Evolutionary conservation across 1,284 basidiomycete species (phyloP).

Genomic region (Polyporus tsugae): DNA sequence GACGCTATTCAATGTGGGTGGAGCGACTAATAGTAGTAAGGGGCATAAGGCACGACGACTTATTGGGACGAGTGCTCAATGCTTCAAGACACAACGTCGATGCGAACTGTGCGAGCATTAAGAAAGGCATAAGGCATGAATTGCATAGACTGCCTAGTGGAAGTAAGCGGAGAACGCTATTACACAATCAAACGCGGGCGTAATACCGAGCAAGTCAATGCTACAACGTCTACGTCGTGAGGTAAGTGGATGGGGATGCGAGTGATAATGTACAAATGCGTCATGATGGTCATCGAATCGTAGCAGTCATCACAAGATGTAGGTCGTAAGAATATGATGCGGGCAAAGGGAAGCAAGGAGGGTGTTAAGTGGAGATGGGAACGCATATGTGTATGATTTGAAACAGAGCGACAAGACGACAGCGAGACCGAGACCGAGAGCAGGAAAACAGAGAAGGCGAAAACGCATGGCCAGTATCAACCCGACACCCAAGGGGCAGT

Average conservation of each 20-base stretch:
- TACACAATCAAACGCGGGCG: slow-evolving; percentile 28
- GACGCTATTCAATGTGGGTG: neutral
- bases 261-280: slow-evolving; percentile 34
- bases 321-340: slow-evolving; percentile 15
- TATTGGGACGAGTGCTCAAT: neutral
- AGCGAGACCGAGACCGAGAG: slow-evolving; percentile 26
- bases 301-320: slow-evolving; percentile 32
- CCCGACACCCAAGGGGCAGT: slow-evolving; percentile 20
- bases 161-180: neutral
- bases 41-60: neutral
- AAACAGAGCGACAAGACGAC: slow-evolving; percentile 26
- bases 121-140: slow-evolving; percentile 18
- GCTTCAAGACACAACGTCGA: too few relatives aligned
- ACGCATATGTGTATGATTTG: slow-evolving; percentile 19
- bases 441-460: slow-evolving; percentile 13
- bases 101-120: neutral
- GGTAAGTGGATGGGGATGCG: slow-evolving; percentile 16
- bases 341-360: slow-evolving; percentile 6
- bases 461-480: slow-evolving; percentile 26
- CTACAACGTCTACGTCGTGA: slow-evolving; percentile 36
- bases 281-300: slow-evolving; percentile 34
- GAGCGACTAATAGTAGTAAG: neutral
- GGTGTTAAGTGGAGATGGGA: slow-evolving; percentile 5
- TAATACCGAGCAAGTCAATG: slow-evolving; percentile 25
- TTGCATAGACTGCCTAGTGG: slow-evolving; percentile 10